A percentile compares a stretch with the other conserved stretches of the same genome.
These are phyloP conservation scores for Candida schatavii DNA, from an alignment of 805 yeast genomes.

Conservation along the genomic window DNA sequence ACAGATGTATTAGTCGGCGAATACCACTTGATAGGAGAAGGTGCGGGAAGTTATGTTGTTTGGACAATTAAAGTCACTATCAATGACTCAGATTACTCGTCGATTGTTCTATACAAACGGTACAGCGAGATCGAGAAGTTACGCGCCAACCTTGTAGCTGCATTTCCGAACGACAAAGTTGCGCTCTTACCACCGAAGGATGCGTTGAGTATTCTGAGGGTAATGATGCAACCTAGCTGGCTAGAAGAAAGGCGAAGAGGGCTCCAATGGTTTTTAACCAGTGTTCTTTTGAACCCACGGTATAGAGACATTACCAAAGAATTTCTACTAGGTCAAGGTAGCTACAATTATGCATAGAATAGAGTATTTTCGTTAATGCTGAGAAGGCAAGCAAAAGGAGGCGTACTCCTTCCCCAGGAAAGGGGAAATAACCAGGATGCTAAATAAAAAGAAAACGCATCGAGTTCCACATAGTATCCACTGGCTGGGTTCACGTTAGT, in stretches of 20 bases:
- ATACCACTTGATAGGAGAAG: conserved; percentile 34
- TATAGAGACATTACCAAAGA: conserved; percentile 22
- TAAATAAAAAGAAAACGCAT: too few species aligned
- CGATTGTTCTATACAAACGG: conserved; percentile 52
- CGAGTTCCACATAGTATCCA: too few species aligned
- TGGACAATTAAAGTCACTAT: conserved; percentile 39
- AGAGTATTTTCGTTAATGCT: too few species aligned
- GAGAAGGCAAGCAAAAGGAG: too few species aligned
- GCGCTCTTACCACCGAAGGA: conserved; percentile 55
- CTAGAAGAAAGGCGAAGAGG: conserved; percentile 54
- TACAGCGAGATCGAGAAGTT: conserved; percentile 62
- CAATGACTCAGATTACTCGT: conserved; percentile 35
- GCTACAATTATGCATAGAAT: too few species aligned
- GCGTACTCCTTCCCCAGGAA: too few species aligned
- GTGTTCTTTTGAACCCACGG: conserved; percentile 50
- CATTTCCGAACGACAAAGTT: conserved; percentile 46
- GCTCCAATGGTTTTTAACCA: conserved; percentile 57
- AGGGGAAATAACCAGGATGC: too few species aligned
- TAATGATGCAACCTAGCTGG: conserved; percentile 44
- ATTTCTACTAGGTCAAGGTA: background rate
- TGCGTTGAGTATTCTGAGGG: conserved; percentile 34
- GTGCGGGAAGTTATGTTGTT: conserved; percentile 36
- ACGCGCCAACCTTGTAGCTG: conserved; percentile 36
- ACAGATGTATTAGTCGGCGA: conserved; percentile 43
- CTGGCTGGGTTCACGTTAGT: too few species aligned